Evolutionary conservation across 2,329 filamentous ascomycete species (phyloP).

Genomic region (Pseudofabraea citricarpa): DNA sequence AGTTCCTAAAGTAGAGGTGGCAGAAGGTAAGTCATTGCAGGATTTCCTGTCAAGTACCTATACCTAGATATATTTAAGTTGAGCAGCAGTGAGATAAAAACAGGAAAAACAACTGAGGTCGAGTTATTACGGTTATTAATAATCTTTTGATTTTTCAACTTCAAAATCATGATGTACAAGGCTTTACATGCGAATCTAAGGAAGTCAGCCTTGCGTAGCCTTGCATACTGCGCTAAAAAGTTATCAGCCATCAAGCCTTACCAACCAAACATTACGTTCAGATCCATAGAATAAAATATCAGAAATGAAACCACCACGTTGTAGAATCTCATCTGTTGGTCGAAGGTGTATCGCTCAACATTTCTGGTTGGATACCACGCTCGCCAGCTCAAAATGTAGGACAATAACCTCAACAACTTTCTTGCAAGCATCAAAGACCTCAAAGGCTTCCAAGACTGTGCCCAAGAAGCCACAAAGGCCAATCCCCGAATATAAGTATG

Average conservation of each 20-base stretch:
- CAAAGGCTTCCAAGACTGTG: not conserved
- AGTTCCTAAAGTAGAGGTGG: too few species aligned
- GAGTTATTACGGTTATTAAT: too few species aligned
- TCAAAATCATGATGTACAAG: not conserved
- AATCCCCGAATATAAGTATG: conserved; percentile 10
- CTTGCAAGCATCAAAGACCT: not conserved
- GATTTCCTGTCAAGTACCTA: too few species aligned
- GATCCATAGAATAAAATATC: not conserved
- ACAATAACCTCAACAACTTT: conserved; percentile 1
- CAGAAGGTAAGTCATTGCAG: too few species aligned
- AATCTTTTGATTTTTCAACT: too few species aligned
- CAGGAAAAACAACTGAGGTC: too few species aligned
- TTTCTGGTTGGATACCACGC: too few species aligned
- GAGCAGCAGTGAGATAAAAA: too few species aligned
- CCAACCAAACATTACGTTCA: not conserved
- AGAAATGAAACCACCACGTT: not conserved
- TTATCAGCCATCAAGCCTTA: not conserved
- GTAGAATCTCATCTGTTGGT: not conserved
- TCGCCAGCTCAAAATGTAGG: too few species aligned
- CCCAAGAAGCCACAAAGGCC: not conserved
- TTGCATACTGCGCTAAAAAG: not conserved
- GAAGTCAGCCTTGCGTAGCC: too few species aligned
- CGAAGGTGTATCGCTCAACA: not conserved
- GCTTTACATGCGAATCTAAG: too few species aligned
- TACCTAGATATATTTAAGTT: too few species aligned